Evolutionary conservation across 352 stramenopile genomes (phyloP).

Genomic region (Phytophthora meadii): DNA sequence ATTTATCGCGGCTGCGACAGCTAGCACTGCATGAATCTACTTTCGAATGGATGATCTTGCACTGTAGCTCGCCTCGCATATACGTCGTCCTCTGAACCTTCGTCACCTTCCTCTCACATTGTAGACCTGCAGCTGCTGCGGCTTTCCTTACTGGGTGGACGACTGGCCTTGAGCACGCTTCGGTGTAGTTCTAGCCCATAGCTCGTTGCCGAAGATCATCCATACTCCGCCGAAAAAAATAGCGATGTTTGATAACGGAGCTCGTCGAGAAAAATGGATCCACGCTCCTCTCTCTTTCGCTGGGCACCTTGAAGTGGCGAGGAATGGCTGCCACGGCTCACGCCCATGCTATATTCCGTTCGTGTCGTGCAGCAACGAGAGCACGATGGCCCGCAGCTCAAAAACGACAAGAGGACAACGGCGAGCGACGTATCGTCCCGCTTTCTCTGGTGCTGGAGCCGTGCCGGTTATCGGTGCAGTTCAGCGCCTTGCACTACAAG

Average conservation of each 20-base stretch:
- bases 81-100: not conserved
- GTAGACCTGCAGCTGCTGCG: conserved; percentile 15
- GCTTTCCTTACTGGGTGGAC: conserved; percentile 15
- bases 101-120: conserved; percentile 5
- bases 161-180: not conserved
- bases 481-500: conserved; percentile 5
- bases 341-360: conserved; percentile 19
- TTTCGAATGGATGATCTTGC: not conserved
- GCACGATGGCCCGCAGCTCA: conserved; percentile 8
- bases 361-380: conserved; percentile 16
- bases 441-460: conserved; percentile 17
- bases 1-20: conserved; percentile 20
- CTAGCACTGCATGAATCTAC: not conserved
- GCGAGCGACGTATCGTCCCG: conserved; percentile 17
- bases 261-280: not conserved
- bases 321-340: not conserved
- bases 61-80: conserved; percentile 1
- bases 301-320: conserved; percentile 21
- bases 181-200: not conserved
- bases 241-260: conserved; percentile 10
- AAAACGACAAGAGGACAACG: conserved; percentile 32
- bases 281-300: not conserved
- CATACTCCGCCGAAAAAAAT: conserved; percentile 1
- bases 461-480: conserved; percentile 15
- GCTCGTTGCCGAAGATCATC: not conserved